A percentile compares a stretch with the other conserved stretches of the same genome.
These are phyloP conservation scores for Annona cherimola DNA, from an alignment of 164 flowering plant genomes.

Conservation along the genomic window DNA sequence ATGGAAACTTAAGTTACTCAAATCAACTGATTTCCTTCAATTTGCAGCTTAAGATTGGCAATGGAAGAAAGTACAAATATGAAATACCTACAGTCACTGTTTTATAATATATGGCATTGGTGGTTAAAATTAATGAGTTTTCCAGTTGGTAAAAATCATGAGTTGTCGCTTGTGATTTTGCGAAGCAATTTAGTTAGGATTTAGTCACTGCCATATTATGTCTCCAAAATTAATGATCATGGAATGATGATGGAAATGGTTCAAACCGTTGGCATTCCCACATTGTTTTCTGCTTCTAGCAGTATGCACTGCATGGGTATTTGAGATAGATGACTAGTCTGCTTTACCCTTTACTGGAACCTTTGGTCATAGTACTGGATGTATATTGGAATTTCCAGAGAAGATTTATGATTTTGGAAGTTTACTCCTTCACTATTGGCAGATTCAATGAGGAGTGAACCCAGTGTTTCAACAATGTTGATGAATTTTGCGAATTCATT, in stretches of 20 bases:
- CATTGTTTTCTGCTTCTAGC: background rate
- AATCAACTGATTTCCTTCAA: no score
- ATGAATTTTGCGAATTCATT: slow-evolving; percentile 66
- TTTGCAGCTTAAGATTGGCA: no score
- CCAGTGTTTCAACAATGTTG: slow-evolving; percentile 76
- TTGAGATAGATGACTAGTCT: background rate
- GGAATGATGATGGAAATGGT: background rate
- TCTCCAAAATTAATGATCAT: no score
- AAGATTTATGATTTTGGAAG: background rate
- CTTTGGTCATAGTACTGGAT: background rate
- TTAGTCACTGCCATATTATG: no score
- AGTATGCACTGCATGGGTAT: background rate
- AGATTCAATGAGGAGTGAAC: slow-evolving; percentile 49
- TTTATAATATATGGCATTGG: no score
- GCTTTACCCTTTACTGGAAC: background rate
- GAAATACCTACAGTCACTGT: no score
- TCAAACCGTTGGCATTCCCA: background rate
- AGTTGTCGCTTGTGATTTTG: no score
- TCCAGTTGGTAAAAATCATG: no score
- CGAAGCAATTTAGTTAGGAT: no score
- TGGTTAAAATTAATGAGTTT: no score
- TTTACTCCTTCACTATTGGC: slow-evolving; percentile 3
- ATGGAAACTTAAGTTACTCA: no score
- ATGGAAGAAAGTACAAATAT: no score
- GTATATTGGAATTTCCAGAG: background rate